A percentile compares a stretch with the other conserved stretches of the same genome.
These are phyloP conservation scores for Limnomonas spitsbergensis DNA, from an alignment of 139 green algal genomes.

Conservation along the genomic window DNA sequence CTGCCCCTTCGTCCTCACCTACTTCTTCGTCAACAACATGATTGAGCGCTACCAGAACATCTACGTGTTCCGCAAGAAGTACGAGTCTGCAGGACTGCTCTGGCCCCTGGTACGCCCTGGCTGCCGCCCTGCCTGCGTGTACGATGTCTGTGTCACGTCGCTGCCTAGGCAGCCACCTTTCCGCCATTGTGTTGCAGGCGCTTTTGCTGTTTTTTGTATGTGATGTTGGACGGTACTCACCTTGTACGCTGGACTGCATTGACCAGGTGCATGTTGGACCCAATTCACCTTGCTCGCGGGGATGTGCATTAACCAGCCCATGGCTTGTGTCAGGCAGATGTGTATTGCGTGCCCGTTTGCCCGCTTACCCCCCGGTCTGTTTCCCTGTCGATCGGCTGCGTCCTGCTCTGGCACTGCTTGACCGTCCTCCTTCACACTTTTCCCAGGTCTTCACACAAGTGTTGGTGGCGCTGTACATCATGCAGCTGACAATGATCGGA, in stretches of 20 bases:
- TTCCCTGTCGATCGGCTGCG: too few species aligned
- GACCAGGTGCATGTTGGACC: neutral
- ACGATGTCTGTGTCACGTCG: too few species aligned
- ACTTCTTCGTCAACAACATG: constrained; percentile 57
- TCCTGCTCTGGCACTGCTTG: too few species aligned
- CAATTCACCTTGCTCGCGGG: too few species aligned
- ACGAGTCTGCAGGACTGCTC: constrained; percentile 36
- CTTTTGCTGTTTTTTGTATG: neutral
- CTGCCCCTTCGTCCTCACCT: constrained; percentile 55
- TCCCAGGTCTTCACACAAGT: constrained; percentile 10
- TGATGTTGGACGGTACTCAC: neutral
- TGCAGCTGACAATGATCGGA: constrained; percentile 65
- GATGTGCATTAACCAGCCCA: too few species aligned
- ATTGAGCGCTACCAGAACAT: constrained; percentile 44
- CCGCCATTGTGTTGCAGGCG: neutral
- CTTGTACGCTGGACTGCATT: neutral
- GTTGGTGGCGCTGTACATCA: constrained; percentile 54
- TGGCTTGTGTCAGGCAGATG: too few species aligned
- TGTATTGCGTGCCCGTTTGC: too few species aligned
- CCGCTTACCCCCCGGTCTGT: too few species aligned
- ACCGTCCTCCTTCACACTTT: neutral
- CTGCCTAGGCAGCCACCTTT: neutral
- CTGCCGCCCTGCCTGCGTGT: neutral
- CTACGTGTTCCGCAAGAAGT: constrained; percentile 31
- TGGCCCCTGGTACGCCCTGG: constrained; percentile 18